Percentiles rank a stretch among this genome's conserved stretches.
phyloP scores from a whole-genome alignment of 2,329 filamentous ascomycete species.

The Talaromyces funiculosus region DNA sequence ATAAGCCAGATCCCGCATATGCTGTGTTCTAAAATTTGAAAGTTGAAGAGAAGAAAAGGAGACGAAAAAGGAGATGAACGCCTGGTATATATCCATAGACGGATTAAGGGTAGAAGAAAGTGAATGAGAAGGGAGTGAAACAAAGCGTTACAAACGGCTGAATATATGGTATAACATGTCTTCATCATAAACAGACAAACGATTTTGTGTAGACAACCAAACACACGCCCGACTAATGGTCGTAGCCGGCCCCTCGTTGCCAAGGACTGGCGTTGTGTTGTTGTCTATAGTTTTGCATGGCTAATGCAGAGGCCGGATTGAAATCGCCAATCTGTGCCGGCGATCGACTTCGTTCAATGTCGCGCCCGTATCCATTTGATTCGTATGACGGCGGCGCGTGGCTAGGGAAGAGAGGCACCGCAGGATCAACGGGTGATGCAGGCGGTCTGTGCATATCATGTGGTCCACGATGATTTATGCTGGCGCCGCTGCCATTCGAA shows the following conservation, averaged over 20 bases:
- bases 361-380: slow-evolving; percentile 3
- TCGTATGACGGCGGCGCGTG: slow-evolving; percentile 38
- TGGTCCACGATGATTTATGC: slow-evolving; percentile 47
- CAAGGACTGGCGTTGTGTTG: slow-evolving; percentile 57
- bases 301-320: slow-evolving; percentile 26
- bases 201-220: slow-evolving; percentile 10
- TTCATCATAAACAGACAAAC: slow-evolving; percentile 31
- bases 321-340: slow-evolving; percentile 18
- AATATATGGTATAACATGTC: slow-evolving; percentile 25
- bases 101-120: background rate
- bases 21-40: slow-evolving; percentile 10
- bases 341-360: slow-evolving; percentile 7
- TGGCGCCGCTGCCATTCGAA: slow-evolving; percentile 46
- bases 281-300: slow-evolving; percentile 34
- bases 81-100: slow-evolving; percentile 12
- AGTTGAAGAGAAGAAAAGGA: slow-evolving; percentile 6
- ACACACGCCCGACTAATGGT: slow-evolving; percentile 39
- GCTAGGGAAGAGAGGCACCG: slow-evolving; percentile 44
- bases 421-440: slow-evolving; percentile 45
- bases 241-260: slow-evolving; percentile 62
- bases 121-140: background rate
- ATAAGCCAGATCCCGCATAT: slow-evolving; percentile 11
- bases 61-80: slow-evolving; percentile 13
- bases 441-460: slow-evolving; percentile 26
- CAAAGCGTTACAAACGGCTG: background rate